Evolutionary conservation across 129 eudicot species (phyloP).

Genomic region (Saposhnikovia divaricata): DNA sequence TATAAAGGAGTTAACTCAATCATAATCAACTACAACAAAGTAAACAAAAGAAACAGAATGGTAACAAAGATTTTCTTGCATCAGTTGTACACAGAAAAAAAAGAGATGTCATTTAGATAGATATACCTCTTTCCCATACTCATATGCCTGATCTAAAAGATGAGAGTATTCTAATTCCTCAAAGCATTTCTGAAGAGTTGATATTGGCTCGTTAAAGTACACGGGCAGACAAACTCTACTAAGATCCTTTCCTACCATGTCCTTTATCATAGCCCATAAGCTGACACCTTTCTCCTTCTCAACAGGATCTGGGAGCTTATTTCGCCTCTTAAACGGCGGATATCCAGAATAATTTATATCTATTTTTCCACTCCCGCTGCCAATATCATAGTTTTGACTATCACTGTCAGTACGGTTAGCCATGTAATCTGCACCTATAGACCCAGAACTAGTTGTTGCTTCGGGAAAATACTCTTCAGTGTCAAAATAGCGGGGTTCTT

Average conservation of each 20-base stretch:
- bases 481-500: conserved; percentile 59
- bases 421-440: conserved; percentile 15
- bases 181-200: conserved; percentile 81
- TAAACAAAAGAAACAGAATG: background rate
- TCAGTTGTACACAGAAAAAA: background rate
- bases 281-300: conserved; percentile 86
- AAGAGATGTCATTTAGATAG: background rate
- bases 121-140: conserved; percentile 66
- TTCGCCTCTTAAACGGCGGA: conserved; percentile 45
- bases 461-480: conserved; percentile 48
- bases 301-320: conserved; percentile 76
- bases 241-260: conserved; percentile 79
- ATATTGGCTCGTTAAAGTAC: conserved; percentile 84
- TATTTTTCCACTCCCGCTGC: conserved; percentile 7
- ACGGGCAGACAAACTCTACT: conserved; percentile 89
- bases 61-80: background rate
- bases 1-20: background rate
- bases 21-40: background rate
- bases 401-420: conserved; percentile 11
- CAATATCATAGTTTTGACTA: conserved; percentile 21
- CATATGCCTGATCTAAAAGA: conserved; percentile 82
- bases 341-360: conserved; percentile 10
- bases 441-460: conserved; percentile 23
- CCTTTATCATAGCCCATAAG: conserved; percentile 88
- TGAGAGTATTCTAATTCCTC: conserved; percentile 88